Base-by-base conservation (phyloP, 2,329 filamentous ascomycete species). In the Alternaria brassicae region DNA sequence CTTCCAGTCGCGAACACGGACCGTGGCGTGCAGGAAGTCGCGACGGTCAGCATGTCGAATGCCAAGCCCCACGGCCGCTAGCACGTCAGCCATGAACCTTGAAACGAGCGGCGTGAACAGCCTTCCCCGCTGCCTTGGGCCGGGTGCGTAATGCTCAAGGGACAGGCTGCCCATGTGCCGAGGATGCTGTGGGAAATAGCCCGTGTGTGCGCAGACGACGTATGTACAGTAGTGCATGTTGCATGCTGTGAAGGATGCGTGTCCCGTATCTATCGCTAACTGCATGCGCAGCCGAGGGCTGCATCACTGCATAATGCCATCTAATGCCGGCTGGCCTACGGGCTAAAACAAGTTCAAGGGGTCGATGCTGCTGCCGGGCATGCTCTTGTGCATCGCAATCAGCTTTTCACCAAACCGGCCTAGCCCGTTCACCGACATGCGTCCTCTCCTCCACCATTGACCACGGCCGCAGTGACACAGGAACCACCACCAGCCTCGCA, bases 401-500 rank as follows among this genome's bases (percentile, higher is more conserved):
- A 57, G 41, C n/a, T 19, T 34, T 44, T n/a, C 30, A 37, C 34
- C 60, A 32, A 51, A 44, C 21, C 54, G 48, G 58, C 47, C 42
- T 62, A 62, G 62, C 58, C 27, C 44, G 28, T 19, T 17, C 39
- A 45, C 23, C 19, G 40, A 37, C 54, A 58, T 56, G 56, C 52
- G 44, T 59, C 56, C 28, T 36, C 56, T 55, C 55, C 19, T 54
- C 56, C 17, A 59, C 50, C 51, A 47, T 51, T 30, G 52, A 57
- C 60, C 39, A 58, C 53, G 44, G 53, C 60, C 61, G 41, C 58
- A 58, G 58, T 41, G 36, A 58, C 49, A 53, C 58, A 50, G 47
- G 36, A 54, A 62, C 58, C 53, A 54, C 49, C 40, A 19, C 37
- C 59, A 53, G 53, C 55, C 44, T 32, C 39, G 19, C 39, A 51